Base-by-base conservation (phyloP, 2,329 filamentous ascomycete genomes). In the Paraphaeosphaeria sporulosa region DNA sequence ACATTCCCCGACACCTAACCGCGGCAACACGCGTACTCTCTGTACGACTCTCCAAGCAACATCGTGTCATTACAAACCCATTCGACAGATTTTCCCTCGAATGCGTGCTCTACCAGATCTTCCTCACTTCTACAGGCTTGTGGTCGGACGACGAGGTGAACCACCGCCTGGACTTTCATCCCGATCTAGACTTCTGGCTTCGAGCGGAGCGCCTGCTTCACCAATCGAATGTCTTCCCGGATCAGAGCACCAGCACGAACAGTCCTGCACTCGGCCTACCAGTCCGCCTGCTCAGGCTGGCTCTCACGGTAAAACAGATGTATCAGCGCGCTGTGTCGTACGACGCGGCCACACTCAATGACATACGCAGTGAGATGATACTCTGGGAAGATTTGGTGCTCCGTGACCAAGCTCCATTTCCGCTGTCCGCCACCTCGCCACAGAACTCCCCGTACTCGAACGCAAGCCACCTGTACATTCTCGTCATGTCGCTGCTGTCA, bases 71-170 rank as follows among this genome's bases (percentile, higher is more conserved):
- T 12, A 40, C 47, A 7, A 55, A 40, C 5, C 59, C 62, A 6
- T 68, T 68, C 30, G 64, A 68, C 30, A 48, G 59, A 15, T 32
- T 68, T 4, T 62, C 64, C 9, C 52, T 66, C n/a, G 64, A 68
- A 55, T 64, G 62, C 36, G 64, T 69, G 12, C 55, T 65, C 3
- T 69, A 63, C 30, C 63, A 69, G 34, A 61, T 64, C 25, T 69
- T 69, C 21, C 59, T 67, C 4, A 61, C 59, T 13, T 58, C 63
- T 38, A 67, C 63, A 21, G 63, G 60, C 3, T 42, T 62, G 30
- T 69, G 66, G 66, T 65, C 66, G 2, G 63, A 65, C 32, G 21
- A 52, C 17, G 36, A 40, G 17, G 9, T 34, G 8, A 52, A 63
- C 34, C 21, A 30, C 12, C 53, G 51, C 7, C 36, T 60, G 12